Conservation (phyloP, 2,329 filamentous ascomycete genomes). For the Ophiostoma perfectum region DNA sequence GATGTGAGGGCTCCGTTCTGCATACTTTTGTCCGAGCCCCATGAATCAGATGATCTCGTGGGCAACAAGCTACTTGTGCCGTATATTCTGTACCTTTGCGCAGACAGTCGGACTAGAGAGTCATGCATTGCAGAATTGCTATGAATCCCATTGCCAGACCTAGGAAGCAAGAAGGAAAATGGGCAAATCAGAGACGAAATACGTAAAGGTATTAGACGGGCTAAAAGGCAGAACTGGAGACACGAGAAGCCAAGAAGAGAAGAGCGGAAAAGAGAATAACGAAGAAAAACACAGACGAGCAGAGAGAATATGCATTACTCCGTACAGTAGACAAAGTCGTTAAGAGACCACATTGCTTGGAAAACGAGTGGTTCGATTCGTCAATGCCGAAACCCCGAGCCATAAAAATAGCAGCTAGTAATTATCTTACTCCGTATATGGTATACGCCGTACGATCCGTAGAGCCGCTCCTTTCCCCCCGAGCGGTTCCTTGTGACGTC, state of each 20-base stretch:
- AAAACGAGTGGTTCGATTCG: conserved; percentile 23
- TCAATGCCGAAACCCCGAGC: conserved; percentile 17
- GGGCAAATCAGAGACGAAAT: neutral
- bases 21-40: neutral
- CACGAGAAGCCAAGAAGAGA: neutral
- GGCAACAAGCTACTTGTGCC: neutral
- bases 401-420: neutral
- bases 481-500: too few species aligned
- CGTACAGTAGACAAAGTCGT: neutral
- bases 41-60: neutral
- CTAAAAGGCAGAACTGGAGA: neutral
- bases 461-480: conserved; percentile 5
- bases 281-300: neutral
- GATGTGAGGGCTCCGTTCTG: neutral
- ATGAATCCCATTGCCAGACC: neutral
- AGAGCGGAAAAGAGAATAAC: neutral
- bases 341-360: neutral
- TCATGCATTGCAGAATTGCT: neutral
- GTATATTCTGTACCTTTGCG: neutral
- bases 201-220: neutral
- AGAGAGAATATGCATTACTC: neutral
- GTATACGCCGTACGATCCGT: neutral
- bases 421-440: too few species aligned
- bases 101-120: neutral
- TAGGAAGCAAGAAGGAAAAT: neutral